phyloP scores from a whole-genome alignment of 2,329 filamentous ascomycete species.

The Talaromyces sp. region DNA sequence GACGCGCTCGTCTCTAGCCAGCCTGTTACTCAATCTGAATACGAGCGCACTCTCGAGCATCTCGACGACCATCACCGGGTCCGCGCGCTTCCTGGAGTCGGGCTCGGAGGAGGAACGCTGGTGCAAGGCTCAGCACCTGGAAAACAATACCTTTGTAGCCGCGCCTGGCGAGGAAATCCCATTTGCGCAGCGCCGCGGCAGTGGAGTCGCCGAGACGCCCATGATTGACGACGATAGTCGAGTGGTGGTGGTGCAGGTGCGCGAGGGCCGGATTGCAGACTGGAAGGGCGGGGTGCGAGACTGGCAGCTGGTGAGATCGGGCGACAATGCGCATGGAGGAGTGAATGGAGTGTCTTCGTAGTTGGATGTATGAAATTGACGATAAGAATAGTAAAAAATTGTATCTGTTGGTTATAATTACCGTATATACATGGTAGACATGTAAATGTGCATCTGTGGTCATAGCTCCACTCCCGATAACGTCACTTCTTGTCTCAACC shows the following conservation, averaged over 20 bases:
- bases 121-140: constrained; percentile 76
- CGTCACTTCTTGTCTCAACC: not conserved
- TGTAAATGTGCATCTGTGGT: not conserved
- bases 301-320: constrained; percentile 48
- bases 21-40: constrained; percentile 84
- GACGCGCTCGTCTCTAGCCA: constrained; percentile 68
- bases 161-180: constrained; percentile 42
- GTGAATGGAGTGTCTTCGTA: constrained; percentile 24
- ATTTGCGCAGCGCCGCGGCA: constrained; percentile 33
- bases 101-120: constrained; percentile 79
- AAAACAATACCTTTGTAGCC: constrained; percentile 81
- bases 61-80: constrained; percentile 89
- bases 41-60: constrained; percentile 82
- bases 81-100: constrained; percentile 64
- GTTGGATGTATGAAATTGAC: not conserved
- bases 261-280: constrained; percentile 81
- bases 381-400: not conserved
- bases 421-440: not conserved
- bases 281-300: constrained; percentile 94
- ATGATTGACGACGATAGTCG: constrained; percentile 72
- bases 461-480: not conserved
- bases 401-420: not conserved
- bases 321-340: constrained; percentile 15
- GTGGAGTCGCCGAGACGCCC: constrained; percentile 34
- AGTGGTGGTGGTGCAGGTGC: constrained; percentile 80